phyloP scores from a whole-genome alignment of 148 eudicot species.

The Agrostemma githago region DNA sequence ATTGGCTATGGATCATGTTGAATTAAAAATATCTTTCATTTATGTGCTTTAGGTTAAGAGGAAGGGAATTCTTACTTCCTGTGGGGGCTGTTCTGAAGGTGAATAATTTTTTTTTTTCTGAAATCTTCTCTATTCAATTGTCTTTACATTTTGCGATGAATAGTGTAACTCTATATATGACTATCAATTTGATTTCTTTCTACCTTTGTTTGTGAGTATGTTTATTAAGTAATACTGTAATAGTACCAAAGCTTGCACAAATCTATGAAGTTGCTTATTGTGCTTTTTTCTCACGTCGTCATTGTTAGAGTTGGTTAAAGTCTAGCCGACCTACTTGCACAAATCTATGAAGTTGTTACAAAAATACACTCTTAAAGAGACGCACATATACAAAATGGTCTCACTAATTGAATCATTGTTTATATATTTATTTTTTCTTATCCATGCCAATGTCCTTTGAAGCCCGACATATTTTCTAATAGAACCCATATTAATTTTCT shows the following conservation, averaged over 20 bases:
- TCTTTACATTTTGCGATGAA: conserved; percentile 1
- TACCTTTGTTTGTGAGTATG: background rate
- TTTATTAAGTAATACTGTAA: background rate
- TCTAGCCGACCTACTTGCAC: no score
- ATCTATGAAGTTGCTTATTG: no score
- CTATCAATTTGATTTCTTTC: background rate
- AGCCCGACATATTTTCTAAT: background rate
- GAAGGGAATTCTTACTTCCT: conserved; percentile 83
- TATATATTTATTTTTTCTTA: no score
- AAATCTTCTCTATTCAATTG: conserved; percentile 13
- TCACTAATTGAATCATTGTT: no score
- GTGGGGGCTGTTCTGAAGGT: conserved; percentile 89
- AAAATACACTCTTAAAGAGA: no score
- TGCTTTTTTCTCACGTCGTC: no score
- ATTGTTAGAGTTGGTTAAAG: no score
- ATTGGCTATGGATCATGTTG: background rate
- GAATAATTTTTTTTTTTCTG: conserved; percentile 3
- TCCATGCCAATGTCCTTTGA: no score
- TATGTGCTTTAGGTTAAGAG: conserved; percentile 66
- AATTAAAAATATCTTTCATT: conserved; percentile 12
- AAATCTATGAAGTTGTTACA: no score
- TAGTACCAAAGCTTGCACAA: no score
- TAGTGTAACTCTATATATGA: background rate
- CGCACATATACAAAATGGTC: no score
- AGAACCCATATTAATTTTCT: background rate